Conservation (phyloP, 2,329 filamentous ascomycete genomes). For the Beauveria australis region DNA sequence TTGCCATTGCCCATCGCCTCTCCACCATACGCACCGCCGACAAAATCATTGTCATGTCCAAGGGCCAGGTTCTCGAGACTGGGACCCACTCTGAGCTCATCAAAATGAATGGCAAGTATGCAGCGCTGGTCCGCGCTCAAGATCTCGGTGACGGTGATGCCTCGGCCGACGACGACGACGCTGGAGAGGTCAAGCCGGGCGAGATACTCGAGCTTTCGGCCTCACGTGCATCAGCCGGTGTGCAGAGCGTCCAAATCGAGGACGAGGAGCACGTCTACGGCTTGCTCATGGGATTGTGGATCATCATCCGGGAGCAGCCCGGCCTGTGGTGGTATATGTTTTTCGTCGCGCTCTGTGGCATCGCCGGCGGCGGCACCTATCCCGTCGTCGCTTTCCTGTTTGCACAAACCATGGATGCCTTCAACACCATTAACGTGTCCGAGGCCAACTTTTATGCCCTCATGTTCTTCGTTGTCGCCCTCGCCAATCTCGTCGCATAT, state of each 20-base stretch:
- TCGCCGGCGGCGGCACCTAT: conserved; percentile 27
- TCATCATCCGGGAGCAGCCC: conserved; percentile 24
- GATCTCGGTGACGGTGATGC: conserved; percentile 24
- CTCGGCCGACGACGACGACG: conserved; percentile 11
- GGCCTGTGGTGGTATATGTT: conserved; percentile 18
- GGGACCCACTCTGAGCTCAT: conserved; percentile 55
- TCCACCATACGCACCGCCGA: conserved; percentile 54
- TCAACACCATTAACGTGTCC: conserved; percentile 23
- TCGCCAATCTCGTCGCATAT: conserved; percentile 37
- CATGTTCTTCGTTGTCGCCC: conserved; percentile 48
- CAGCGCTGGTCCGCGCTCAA: conserved; percentile 38
- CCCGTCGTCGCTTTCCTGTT: conserved; percentile 34
- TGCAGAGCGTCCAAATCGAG: conserved; percentile 8
- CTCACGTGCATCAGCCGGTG: conserved; percentile 16
- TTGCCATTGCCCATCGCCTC: conserved; percentile 56
- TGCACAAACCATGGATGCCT: conserved; percentile 30
- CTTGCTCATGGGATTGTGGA: conserved; percentile 21
- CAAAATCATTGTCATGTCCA: conserved; percentile 55
- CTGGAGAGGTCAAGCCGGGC: conserved; percentile 24
- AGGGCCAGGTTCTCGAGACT: conserved; percentile 51
- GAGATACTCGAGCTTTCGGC: conserved; percentile 9
- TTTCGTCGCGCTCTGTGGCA: conserved; percentile 17
- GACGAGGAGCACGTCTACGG: conserved; percentile 15
- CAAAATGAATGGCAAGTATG: conserved; percentile 38
- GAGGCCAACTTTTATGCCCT: conserved; percentile 43